Conservation (phyloP, 176 grass and related monocot species). For the Triticum dicoccoides region DNA sequence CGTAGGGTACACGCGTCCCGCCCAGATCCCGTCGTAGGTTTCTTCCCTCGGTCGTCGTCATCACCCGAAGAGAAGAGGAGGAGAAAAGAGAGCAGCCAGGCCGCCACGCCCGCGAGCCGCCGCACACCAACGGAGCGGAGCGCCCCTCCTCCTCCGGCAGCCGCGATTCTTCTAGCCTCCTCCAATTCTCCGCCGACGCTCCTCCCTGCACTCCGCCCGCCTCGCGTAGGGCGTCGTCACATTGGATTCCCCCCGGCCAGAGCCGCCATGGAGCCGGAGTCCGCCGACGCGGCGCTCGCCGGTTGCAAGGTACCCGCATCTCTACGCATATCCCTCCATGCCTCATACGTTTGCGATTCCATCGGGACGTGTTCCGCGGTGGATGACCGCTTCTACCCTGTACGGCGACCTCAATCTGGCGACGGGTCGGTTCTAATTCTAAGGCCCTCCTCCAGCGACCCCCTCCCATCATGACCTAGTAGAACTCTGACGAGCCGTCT, state of each 20-base stretch:
- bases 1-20: background rate
- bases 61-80: background rate
- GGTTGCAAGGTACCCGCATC: constrained; percentile 35
- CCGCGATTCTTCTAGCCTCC: background rate
- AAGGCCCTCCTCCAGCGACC: background rate
- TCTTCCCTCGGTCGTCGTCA: background rate
- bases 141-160: background rate
- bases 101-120: constrained; percentile 10
- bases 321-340: background rate
- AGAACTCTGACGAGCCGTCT: background rate
- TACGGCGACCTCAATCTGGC: background rate
- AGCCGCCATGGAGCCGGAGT: constrained; percentile 13
- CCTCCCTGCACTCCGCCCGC: background rate
- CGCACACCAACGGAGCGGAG: background rate
- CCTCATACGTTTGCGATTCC: background rate
- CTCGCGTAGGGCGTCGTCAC: background rate
- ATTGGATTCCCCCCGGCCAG: background rate
- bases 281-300: constrained; percentile 15
- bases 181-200: background rate
- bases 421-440: background rate
- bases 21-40: background rate
- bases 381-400: background rate
- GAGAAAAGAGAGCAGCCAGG: background rate
- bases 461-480: background rate
- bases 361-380: background rate